Percentiles rank a stretch among this genome's conserved stretches.
phyloP scores from a whole-genome alignment of 2,329 filamentous ascomycete genomes.

The Leptographium procerum region DNA sequence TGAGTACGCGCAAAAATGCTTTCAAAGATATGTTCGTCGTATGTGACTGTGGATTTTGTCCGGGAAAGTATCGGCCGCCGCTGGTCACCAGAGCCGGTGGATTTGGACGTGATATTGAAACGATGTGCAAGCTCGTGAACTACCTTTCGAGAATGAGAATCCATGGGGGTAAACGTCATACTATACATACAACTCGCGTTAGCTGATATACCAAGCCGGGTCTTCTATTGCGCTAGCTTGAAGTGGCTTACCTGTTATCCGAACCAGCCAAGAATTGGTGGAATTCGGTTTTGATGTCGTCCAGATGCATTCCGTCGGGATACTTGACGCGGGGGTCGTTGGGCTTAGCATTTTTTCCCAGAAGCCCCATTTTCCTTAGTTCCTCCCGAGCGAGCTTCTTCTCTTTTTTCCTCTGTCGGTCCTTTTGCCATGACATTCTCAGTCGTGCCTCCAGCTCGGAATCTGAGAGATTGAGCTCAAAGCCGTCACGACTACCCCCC shows the following conservation, averaged over 20 bases:
- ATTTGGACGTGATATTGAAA: conserved; percentile 75
- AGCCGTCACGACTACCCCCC: conserved; percentile 31
- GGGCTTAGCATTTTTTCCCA: conserved; percentile 46
- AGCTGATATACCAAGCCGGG: too few relatives aligned
- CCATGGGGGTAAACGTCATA: conserved; percentile 72
- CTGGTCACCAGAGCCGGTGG: conserved; percentile 58
- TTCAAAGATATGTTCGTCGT: conserved; percentile 45
- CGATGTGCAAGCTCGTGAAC: conserved; percentile 69
- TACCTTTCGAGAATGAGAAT: conserved; percentile 61
- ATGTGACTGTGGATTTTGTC: conserved; percentile 53
- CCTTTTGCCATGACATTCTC: conserved; percentile 50
- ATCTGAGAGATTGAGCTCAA: conserved; percentile 41
- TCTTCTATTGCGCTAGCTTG: background rate
- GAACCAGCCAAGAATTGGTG: conserved; percentile 54
- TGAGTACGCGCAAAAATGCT: conserved; percentile 32
- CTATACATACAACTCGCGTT: too few relatives aligned
- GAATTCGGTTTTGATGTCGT: conserved; percentile 63
- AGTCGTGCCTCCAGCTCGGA: conserved; percentile 54
- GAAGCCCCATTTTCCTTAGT: conserved; percentile 51
- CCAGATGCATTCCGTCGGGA: conserved; percentile 55
- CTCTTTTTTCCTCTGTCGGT: conserved; percentile 58
- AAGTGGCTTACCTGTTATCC: conserved; percentile 45
- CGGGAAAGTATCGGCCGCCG: conserved; percentile 71
- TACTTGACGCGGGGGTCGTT: conserved; percentile 61
- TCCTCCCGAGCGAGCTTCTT: conserved; percentile 61